A percentile compares a stretch with the other conserved stretches of the same genome.
phyloP scores from a whole-genome alignment of 306 rosid species.

The Sindora glabra region DNA sequence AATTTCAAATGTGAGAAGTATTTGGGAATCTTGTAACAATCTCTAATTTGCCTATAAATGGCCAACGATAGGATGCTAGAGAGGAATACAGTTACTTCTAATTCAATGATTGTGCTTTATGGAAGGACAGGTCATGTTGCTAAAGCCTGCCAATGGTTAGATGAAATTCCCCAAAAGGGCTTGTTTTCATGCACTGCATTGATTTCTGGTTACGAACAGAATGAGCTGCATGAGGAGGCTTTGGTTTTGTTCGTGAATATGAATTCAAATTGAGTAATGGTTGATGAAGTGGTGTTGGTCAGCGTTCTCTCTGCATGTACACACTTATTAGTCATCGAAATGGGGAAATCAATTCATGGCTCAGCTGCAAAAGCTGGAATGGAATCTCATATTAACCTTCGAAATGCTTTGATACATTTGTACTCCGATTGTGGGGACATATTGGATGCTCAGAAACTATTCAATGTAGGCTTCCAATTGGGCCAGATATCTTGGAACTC shows the following conservation, averaged over 20 bases:
- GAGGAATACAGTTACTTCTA: slow-evolving; percentile 33
- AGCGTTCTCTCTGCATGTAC: too few relatives aligned
- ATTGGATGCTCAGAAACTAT: slow-evolving; percentile 21
- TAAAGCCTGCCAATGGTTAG: slow-evolving; percentile 27
- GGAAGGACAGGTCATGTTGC: slow-evolving; percentile 22
- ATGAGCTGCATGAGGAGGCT: slow-evolving; percentile 28
- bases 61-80: slow-evolving; percentile 25
- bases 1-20: too few relatives aligned
- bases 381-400: slow-evolving; percentile 37
- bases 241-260: slow-evolving; percentile 24
- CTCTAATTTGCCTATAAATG: too few relatives aligned
- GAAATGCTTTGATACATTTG: slow-evolving; percentile 36
- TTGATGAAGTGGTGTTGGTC: too few relatives aligned
- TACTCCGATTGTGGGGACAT: slow-evolving; percentile 38
- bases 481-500: slow-evolving; percentile 53
- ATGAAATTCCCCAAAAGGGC: slow-evolving; percentile 27
- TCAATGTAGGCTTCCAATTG: slow-evolving; percentile 22
- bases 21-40: too few relatives aligned
- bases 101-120: slow-evolving; percentile 38
- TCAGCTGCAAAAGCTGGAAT: too few relatives aligned
- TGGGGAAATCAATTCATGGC: too few relatives aligned
- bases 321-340: too few relatives aligned
- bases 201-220: slow-evolving; percentile 39
- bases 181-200: slow-evolving; percentile 48
- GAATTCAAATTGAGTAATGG: too few relatives aligned